Evolutionary conservation across 176 grass and related monocot species (phyloP), one percentile per base, ranked within the genome.

Genomic region (Oryza glumipatula): DNA sequence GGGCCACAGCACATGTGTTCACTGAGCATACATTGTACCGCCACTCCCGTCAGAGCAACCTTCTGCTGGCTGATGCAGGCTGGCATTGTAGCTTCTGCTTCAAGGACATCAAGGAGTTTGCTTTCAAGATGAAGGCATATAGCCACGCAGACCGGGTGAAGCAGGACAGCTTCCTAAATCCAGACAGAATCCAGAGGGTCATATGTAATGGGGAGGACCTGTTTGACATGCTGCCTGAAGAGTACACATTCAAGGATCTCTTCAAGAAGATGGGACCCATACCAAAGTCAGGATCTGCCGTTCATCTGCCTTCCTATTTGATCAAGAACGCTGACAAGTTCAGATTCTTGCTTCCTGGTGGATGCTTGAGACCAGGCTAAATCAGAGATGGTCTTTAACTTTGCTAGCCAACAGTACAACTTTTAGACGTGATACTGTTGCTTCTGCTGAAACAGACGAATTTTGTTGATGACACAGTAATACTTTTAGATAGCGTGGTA

Each of bases 71-170:
- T 7, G 96, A 98, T 43, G 89, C 93, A 0, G 93, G 96, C 16
- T 98, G 96, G 96, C 96, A 95, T 66, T 98, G 96, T 77, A 98
- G 96, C 72, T 98, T 98, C 83, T 98, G 96, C 88, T 98, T 98
- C 84, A 88, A 93, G 36, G 70, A 24, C 51, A 98, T 98, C 33
- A 88, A 95, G 58, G 93, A 95, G 39, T 95, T 98, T 56, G 70
- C 90, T 76, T 98, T 98, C 85, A 98, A 98, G 88, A 98, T 98
- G 93, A 95, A 80, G 65, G 91, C 93, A 0, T 98, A 98, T 45
- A 98, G 96, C 78, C 96, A 98, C 0, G 93, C 96, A 1, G 96
- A 98, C 77, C 83, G 93, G 58, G 91, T 98, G 74, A 87, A 73
- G 9, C 64, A 83, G 60, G 35, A 72, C 43, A 92, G 86, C 77